These are phyloP conservation scores for Phragmites australis DNA, from an alignment of 176 grass and related monocot species.

Conservation along the genomic window DNA sequence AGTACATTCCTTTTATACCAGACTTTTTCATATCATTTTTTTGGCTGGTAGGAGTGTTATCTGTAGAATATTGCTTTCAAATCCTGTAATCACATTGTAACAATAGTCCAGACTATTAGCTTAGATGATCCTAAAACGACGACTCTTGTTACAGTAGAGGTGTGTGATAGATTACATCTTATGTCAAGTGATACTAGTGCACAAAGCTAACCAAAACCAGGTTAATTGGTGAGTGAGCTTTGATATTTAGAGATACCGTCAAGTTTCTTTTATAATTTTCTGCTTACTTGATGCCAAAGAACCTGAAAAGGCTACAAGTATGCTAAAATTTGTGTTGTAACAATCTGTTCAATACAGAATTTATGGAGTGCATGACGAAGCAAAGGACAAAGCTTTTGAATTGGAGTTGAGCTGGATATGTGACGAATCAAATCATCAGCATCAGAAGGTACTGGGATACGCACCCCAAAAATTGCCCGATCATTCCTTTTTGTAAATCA, in stretches of 20 bases:
- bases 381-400: conserved; percentile 86
- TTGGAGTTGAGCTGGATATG: conserved; percentile 91
- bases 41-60: not conserved
- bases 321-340: not conserved
- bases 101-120: not conserved
- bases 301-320: conserved; percentile 7
- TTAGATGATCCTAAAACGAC: not conserved
- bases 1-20: not conserved
- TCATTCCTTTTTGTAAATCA: not conserved
- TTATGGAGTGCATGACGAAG: conserved; percentile 86
- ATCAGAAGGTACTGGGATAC: conserved; percentile 67
- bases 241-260: not conserved
- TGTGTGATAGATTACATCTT: not conserved
- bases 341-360: conserved; percentile 50
- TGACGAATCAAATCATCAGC: conserved; percentile 75
- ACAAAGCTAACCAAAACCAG: not conserved
- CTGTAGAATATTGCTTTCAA: not conserved
- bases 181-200: not conserved
- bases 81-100: not conserved
- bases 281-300: not conserved
- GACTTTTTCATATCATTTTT: not conserved
- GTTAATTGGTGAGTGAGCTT: not conserved
- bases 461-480: not conserved
- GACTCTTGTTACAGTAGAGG: not conserved
- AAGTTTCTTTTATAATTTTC: not conserved